These are phyloP conservation scores for Pleodorina starrii DNA, from an alignment of 139 green algal species.

Conservation along the genomic window DNA sequence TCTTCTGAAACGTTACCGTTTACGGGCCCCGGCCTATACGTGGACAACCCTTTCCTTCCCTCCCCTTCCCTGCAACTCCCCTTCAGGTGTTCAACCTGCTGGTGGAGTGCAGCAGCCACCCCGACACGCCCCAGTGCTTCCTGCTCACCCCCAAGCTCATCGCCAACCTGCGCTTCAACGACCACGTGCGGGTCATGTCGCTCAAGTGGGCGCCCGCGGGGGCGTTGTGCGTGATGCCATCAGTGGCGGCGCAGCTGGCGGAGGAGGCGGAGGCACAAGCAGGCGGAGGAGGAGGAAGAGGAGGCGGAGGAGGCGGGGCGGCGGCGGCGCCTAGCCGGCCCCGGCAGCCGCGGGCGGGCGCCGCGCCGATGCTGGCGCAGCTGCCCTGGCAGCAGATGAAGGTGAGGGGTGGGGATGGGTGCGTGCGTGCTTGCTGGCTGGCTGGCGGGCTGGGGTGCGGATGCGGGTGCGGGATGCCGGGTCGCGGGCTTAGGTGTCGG, in stretches of 20 bases:
- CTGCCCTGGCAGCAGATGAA: conserved; percentile 6
- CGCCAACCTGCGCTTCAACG: conserved; percentile 86
- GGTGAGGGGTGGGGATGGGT: background rate
- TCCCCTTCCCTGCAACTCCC: background rate
- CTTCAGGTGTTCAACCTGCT: conserved; percentile 87
- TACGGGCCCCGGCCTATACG: too few relatives aligned
- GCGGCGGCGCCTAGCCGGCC: background rate
- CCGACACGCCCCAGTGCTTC: conserved; percentile 85
- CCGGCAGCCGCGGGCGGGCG: background rate
- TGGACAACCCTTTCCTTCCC: background rate
- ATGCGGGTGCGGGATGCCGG: background rate
- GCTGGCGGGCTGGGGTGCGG: background rate
- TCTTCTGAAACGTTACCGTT: too few relatives aligned
- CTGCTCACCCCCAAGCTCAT: conserved; percentile 99
- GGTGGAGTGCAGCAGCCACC: conserved; percentile 73
- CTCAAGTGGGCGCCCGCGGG: background rate
- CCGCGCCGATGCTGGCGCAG: background rate
- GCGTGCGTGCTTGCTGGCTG: background rate
- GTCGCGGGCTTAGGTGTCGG: background rate
- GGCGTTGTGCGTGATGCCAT: background rate
- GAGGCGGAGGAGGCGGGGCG: background rate
- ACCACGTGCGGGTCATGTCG: background rate
- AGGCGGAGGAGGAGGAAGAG: background rate
- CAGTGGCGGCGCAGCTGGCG: background rate
- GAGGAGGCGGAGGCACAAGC: background rate